Conservation (phyloP, 2,329 filamentous ascomycete genomes). For the Penicillium sp. region DNA sequence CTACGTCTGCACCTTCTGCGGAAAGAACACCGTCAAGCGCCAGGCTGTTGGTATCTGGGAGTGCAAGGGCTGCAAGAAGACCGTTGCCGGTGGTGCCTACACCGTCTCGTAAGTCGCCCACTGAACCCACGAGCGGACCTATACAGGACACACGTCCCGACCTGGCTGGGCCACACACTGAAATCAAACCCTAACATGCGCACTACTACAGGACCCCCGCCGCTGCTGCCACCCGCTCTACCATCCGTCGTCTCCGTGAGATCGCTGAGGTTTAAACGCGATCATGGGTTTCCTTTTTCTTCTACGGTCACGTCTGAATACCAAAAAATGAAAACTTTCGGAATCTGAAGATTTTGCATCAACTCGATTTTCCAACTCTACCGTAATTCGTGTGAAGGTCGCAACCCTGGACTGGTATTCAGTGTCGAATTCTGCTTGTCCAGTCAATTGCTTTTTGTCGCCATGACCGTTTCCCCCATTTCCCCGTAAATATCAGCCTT, state of each 20-base stretch:
- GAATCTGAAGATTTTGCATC: conserved; percentile 27
- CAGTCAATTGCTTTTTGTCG: neutral
- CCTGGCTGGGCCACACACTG: neutral
- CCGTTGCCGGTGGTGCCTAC: conserved; percentile 88
- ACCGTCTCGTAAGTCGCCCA: conserved; percentile 77
- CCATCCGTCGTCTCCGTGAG: conserved; percentile 93
- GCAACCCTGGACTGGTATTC: neutral
- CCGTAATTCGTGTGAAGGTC: conserved; percentile 15
- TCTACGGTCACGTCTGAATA: conserved; percentile 35
- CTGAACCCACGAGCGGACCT: neutral
- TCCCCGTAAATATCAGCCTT: neutral
- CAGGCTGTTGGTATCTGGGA: conserved; percentile 93
- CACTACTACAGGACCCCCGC: conserved; percentile 66
- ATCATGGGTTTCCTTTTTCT: conserved; percentile 34
- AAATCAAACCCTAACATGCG: conserved; percentile 2
- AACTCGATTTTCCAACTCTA: conserved; percentile 13
- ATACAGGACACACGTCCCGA: neutral
- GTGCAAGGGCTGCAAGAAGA: conserved; percentile 94
- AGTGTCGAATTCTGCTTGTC: neutral
- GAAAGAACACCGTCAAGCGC: conserved; percentile 90
- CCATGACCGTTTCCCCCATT: neutral
- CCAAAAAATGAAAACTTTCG: conserved; percentile 37
- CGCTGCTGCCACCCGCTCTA: conserved; percentile 89
- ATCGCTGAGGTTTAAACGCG: conserved; percentile 73
- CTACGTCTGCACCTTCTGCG: conserved; percentile 98